Percentiles rank a stretch among this genome's conserved stretches.
Conservation (phyloP, 257 asterid species). For the Galeopsis tetrahit region DNA sequence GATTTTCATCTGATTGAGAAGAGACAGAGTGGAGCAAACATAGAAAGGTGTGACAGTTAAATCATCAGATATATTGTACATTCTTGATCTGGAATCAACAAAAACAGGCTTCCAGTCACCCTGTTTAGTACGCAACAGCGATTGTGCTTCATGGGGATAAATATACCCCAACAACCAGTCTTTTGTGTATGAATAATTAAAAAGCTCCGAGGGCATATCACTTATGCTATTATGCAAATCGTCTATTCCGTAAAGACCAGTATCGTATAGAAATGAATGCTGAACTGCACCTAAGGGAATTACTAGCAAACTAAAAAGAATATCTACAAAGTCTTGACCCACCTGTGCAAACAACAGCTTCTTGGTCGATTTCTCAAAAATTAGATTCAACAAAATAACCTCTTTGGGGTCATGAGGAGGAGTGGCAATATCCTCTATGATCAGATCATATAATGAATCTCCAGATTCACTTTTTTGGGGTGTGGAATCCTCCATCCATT, state of each 20-base stretch:
- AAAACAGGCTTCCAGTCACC: too few species aligned
- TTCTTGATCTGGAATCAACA: constrained; percentile 1
- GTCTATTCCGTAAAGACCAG: not conserved
- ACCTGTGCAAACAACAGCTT: constrained; percentile 29
- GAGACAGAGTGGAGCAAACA: not conserved
- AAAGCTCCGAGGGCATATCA: not conserved
- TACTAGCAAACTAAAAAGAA: constrained; percentile 18
- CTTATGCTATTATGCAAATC: constrained; percentile 4
- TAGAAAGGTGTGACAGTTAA: constrained; percentile 10
- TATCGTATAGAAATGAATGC: not conserved
- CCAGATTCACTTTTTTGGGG: not conserved
- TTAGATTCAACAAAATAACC: not conserved
- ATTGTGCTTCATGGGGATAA: too few species aligned
- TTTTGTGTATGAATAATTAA: too few species aligned
- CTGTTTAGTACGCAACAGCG: too few species aligned
- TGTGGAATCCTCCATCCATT: not conserved
- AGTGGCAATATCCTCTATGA: not conserved
- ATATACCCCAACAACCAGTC: too few species aligned
- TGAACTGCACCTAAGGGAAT: constrained; percentile 17
- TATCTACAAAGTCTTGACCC: not conserved
- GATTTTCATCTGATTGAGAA: not conserved
- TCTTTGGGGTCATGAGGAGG: not conserved
- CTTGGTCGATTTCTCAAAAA: constrained; percentile 18
- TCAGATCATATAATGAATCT: not conserved
- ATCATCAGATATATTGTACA: constrained; percentile 27